Evolutionary conservation across 1,139 yeast species (phyloP).

Genomic region (Cylindricascospora bacillispora): DNA sequence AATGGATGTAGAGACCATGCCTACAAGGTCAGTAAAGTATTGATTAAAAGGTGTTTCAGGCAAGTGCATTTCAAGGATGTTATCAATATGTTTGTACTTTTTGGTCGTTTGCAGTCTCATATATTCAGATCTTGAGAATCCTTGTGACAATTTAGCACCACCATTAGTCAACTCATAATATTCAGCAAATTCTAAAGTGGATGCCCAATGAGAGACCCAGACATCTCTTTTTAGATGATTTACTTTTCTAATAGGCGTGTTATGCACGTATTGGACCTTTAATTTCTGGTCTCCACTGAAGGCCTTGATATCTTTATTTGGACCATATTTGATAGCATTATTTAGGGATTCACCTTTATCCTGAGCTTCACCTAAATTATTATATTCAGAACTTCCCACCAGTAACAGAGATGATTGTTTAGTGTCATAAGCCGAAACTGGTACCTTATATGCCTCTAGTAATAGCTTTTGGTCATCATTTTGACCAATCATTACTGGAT

Average conservation of each 20-base stretch:
- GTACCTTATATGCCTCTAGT: conserved; percentile 42
- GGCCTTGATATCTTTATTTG: conserved; percentile 36
- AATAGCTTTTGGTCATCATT: conserved; percentile 51
- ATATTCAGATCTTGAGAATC: conserved; percentile 73
- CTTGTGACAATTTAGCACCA: conserved; percentile 55
- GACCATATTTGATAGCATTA: conserved; percentile 43
- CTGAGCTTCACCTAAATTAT: conserved; percentile 11
- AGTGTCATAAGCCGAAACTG: conserved; percentile 55
- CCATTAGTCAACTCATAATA: conserved; percentile 67
- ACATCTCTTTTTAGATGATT: conserved; percentile 54
- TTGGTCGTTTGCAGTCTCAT: conserved; percentile 26
- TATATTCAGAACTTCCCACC: conserved; percentile 31
- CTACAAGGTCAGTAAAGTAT: conserved; percentile 80
- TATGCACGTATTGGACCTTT: conserved; percentile 51
- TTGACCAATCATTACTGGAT: conserved; percentile 52
- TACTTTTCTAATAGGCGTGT: conserved; percentile 52
- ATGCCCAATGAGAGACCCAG: conserved; percentile 76
- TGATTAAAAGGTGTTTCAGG: conserved; percentile 42
- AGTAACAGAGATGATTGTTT: conserved; percentile 37
- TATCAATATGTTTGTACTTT: conserved; percentile 2
- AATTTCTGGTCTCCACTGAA: conserved; percentile 34
- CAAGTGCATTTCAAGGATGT: conserved; percentile 33
- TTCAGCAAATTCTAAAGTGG: conserved; percentile 59
- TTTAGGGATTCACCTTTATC: conserved; percentile 22
- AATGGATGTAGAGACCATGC: conserved; percentile 80